Evolutionary conservation across 2,329 filamentous ascomycete species (phyloP), one percentile per base, ranked within the genome.

Genomic region (Aspergillus floridensis): DNA sequence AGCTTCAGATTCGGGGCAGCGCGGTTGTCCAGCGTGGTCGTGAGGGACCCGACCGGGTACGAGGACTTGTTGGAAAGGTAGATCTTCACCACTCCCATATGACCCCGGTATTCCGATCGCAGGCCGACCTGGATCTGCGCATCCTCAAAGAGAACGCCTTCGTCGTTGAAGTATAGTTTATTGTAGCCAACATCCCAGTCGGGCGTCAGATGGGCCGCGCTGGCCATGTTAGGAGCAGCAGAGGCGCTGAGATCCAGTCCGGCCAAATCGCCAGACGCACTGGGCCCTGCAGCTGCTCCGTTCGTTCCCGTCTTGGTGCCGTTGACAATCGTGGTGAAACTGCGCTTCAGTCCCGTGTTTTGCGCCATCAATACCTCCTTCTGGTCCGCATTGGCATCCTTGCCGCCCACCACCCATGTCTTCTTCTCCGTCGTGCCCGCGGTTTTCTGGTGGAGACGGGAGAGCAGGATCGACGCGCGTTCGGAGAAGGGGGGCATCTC

Each of bases 401-500:
- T 97, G 61, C 92, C 93, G 63, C 93, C 93, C n/a, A 98, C 91
- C 26, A 97, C 88, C 95, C 95, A 99, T 1, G 95, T 98, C 62
- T 93, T 86, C 79, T 96, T 96, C 75, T 99, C 95, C 72, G 91
- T 96, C 14, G 92, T 95, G 61, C 90, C 91, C 51, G 90, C 90
- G 70, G 96, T 92, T 79, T 96, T 98, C 76, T 96, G 92, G 76
- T 99, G 93, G 53, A 99, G 83, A 59, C 95, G 86, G 44, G 93
- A 97, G 11, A 99, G 82, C 29, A 99, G 81, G 1, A 95, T 93
- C 5, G 95, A 98, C 59, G 96, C 88, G 61, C 96, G 84, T 75
- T 99, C 93, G 0, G 95, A 96, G 78, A 98, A 99, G 0, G 95
- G 93, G 2, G 95, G 95, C 96, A 99, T 99, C 75, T 99, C 95